Percentiles rank a stretch among this genome's conserved stretches.
Evolutionary conservation across 805 yeast genomes (phyloP).

Genomic region (Kazachstania viticola): DNA sequence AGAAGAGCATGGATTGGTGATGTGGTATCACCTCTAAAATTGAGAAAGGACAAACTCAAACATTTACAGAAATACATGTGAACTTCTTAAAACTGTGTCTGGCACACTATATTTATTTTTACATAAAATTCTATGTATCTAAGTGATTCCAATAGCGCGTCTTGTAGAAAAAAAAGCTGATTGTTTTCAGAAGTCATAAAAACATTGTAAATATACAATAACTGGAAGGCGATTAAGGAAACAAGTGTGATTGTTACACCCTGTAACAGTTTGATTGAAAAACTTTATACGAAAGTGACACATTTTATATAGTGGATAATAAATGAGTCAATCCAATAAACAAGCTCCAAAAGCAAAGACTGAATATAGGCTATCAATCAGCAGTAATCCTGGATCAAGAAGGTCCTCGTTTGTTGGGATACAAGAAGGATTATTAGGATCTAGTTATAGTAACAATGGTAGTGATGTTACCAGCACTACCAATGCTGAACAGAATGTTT

Average conservation of each 20-base stretch:
- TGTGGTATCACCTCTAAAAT: conserved; percentile 20
- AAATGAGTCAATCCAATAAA: too few species aligned
- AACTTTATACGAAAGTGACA: too few species aligned
- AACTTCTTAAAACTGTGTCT: background rate
- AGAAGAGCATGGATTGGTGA: conserved; percentile 27
- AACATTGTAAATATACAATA: background rate
- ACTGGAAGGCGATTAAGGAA: too few species aligned
- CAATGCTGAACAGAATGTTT: conserved; percentile 7
- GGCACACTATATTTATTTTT: background rate
- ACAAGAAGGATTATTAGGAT: conserved; percentile 3
- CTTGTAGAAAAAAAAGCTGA: background rate
- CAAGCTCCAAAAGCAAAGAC: conserved; percentile 14
- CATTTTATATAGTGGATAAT: too few species aligned
- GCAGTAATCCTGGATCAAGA: conserved; percentile 26
- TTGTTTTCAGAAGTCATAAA: too few species aligned
- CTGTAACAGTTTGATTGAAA: too few species aligned
- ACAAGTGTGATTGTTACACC: too few species aligned
- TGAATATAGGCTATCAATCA: conserved; percentile 31
- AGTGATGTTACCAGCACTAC: conserved; percentile 2
- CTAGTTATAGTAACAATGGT: conserved; percentile 2
- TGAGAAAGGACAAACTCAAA: conserved; percentile 34
- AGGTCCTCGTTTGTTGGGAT: conserved; percentile 22
- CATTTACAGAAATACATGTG: conserved; percentile 36
- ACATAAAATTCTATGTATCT: too few species aligned
- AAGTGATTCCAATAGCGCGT: too few species aligned